Evolutionary conservation across 2,329 filamentous ascomycete genomes (phyloP).

Genomic region (Penicillium expansum): DNA sequence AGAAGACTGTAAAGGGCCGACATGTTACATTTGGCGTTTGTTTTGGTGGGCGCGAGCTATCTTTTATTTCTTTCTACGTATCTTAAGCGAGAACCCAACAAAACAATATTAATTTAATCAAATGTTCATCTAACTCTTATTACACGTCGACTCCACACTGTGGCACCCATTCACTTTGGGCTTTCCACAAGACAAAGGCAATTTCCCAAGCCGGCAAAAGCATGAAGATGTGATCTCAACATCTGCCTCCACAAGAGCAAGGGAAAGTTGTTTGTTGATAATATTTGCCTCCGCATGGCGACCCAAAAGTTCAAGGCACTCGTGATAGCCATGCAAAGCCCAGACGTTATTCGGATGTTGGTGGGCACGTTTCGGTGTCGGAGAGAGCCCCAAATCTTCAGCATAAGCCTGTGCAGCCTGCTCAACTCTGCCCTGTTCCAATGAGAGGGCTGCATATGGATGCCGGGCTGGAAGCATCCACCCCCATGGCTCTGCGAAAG

Average conservation of each 20-base stretch:
- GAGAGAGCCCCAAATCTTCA: slow-evolving; percentile 59
- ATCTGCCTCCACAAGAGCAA: slow-evolving; percentile 57
- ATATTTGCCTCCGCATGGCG: slow-evolving; percentile 46
- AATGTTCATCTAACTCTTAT: background rate
- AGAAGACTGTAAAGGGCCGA: background rate
- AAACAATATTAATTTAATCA: background rate
- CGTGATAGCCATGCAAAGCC: slow-evolving; percentile 69
- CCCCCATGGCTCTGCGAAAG: slow-evolving; percentile 71
- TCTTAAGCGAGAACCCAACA: background rate
- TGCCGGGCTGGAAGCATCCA: slow-evolving; percentile 75
- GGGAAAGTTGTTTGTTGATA: slow-evolving; percentile 49
- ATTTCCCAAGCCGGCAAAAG: slow-evolving; percentile 47
- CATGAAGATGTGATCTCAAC: slow-evolving; percentile 57
- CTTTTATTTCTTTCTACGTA: background rate
- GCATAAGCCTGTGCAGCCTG: slow-evolving; percentile 57
- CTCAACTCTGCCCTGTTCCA: slow-evolving; percentile 60
- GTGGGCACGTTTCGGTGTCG: slow-evolving; percentile 58
- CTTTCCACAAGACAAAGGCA: background rate
- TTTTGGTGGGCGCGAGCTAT: background rate
- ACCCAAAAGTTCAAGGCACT: slow-evolving; percentile 60
- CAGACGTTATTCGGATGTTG: slow-evolving; percentile 71
- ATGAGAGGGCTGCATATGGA: slow-evolving; percentile 64
- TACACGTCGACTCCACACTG: background rate
- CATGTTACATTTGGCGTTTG: background rate
- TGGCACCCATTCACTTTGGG: slow-evolving; percentile 7